Percentiles rank a stretch among this genome's conserved stretches.
Conservation (phyloP, 805 yeast genomes). For the Candida tallmaniae region DNA sequence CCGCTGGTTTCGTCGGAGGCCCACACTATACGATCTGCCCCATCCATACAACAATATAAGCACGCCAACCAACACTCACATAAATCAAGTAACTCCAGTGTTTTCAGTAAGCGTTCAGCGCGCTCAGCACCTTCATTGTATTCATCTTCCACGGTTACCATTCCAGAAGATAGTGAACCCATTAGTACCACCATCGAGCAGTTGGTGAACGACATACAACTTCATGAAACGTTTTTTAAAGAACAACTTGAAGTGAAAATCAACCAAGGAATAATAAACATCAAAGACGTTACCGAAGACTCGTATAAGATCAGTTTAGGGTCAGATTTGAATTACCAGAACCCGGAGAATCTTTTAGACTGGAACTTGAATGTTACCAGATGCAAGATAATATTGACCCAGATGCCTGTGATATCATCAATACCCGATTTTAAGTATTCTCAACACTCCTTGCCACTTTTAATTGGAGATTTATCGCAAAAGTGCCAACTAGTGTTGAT, state of each 20-base stretch:
- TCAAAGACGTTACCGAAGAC: slow-evolving; percentile 20
- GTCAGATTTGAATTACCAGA: slow-evolving; percentile 35
- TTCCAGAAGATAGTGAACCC: slow-evolving; percentile 42
- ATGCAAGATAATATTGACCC: slow-evolving; percentile 40
- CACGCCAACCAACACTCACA: slow-evolving; percentile 15
- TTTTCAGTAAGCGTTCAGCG: slow-evolving; percentile 36
- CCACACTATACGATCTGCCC: slow-evolving; percentile 36
- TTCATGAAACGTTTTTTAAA: slow-evolving; percentile 23
- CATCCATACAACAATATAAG: slow-evolving; percentile 23
- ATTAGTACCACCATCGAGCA: slow-evolving; percentile 40
- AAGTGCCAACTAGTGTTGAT: slow-evolving; percentile 36
- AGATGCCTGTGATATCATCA: slow-evolving; percentile 34
- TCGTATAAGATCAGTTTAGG: slow-evolving; percentile 36
- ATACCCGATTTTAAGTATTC: slow-evolving; percentile 33
- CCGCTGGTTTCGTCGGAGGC: slow-evolving; percentile 23
- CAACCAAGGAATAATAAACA: slow-evolving; percentile 11
- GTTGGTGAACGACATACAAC: slow-evolving; percentile 39
- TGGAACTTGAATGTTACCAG: slow-evolving; percentile 52
- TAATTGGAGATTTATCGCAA: slow-evolving; percentile 40
- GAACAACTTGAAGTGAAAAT: slow-evolving; percentile 11
- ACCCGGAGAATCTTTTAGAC: slow-evolving; percentile 42
- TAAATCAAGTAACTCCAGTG: slow-evolving; percentile 33
- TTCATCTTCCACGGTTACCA: slow-evolving; percentile 39
- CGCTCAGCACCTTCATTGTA: slow-evolving; percentile 42
- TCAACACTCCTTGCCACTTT: slow-evolving; percentile 30